Percentiles rank a stretch among this genome's conserved stretches.
Evolutionary conservation across 2,329 filamentous ascomycete species (phyloP).

Genomic region (Talaromyces marneffei): DNA sequence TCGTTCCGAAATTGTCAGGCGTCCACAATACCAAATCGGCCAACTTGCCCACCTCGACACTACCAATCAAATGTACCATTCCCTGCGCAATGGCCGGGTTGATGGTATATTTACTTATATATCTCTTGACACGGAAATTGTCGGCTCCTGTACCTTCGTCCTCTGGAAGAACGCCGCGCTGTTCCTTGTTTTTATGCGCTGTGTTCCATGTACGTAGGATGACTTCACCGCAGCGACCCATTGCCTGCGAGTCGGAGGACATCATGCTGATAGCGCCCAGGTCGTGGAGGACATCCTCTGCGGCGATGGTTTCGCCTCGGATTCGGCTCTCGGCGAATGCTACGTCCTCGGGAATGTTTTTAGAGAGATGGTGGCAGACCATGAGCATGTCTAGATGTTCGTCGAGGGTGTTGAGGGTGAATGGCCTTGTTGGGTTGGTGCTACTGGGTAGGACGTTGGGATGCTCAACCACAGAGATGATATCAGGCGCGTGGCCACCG

Average conservation of each 20-base stretch:
- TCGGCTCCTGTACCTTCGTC: slow-evolving; percentile 75
- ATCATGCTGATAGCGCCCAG: slow-evolving; percentile 96
- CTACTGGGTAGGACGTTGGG: slow-evolving; percentile 81
- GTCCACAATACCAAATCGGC: slow-evolving; percentile 88
- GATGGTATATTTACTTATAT: slow-evolving; percentile 93
- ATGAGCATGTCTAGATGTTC: slow-evolving; percentile 98
- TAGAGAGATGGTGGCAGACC: slow-evolving; percentile 92
- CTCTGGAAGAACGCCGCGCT: slow-evolving; percentile 69
- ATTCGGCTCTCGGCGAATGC: slow-evolving; percentile 94
- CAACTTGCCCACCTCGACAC: slow-evolving; percentile 80
- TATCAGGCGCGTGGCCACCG: slow-evolving; percentile 90
- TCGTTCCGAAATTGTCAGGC: slow-evolving; percentile 77
- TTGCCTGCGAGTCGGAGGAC: slow-evolving; percentile 90
- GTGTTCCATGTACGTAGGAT: slow-evolving; percentile 93
- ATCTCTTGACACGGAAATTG: slow-evolving; percentile 87
- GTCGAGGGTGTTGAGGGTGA: slow-evolving; percentile 85
- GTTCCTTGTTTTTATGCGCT: slow-evolving; percentile 90
- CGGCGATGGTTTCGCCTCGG: slow-evolving; percentile 90
- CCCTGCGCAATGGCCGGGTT: slow-evolving; percentile 90
- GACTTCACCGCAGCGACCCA: slow-evolving; percentile 94
- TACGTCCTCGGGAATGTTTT: slow-evolving; percentile 90
- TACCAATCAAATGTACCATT: slow-evolving; percentile 80
- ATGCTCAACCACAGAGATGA: slow-evolving; percentile 88
- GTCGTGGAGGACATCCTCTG: slow-evolving; percentile 93
- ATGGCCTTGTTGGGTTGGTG: slow-evolving; percentile 89